phyloP scores from a whole-genome alignment of 2,329 filamentous ascomycete genomes.

The Ceratocystis smalleyi region DNA sequence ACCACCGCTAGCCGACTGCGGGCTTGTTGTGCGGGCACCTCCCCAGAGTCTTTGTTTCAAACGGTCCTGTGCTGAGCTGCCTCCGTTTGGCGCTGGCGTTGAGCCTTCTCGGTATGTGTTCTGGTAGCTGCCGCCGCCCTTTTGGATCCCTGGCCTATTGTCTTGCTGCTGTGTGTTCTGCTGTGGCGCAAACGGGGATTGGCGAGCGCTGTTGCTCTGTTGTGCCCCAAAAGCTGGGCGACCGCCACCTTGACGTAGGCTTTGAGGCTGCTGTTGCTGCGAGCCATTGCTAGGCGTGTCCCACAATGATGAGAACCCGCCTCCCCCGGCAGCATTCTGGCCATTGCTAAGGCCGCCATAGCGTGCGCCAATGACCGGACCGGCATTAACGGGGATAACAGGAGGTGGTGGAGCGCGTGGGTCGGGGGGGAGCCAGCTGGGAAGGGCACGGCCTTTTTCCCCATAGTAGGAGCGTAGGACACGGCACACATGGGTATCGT shows the following conservation, averaged over 20 bases:
- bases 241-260: conserved; percentile 24
- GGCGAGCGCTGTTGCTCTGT: conserved; percentile 20
- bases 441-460: conserved; percentile 69
- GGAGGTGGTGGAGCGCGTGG: conserved; percentile 50
- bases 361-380: conserved; percentile 36
- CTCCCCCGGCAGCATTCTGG: conserved; percentile 21
- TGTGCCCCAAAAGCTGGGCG: conserved; percentile 19
- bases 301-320: conserved; percentile 42
- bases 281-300: conserved; percentile 29
- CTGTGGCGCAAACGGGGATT: conserved; percentile 20
- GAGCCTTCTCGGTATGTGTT: conserved; percentile 7
- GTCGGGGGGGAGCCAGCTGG: conserved; percentile 76
- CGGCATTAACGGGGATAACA: conserved; percentile 37
- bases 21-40: conserved; percentile 41
- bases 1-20: conserved; percentile 25
- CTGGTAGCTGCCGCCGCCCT: not conserved
- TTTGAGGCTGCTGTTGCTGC: conserved; percentile 25
- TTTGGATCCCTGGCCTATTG: conserved; percentile 15
- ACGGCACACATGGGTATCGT: conserved; percentile 89
- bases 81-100: conserved; percentile 38
- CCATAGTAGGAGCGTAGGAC: conserved; percentile 85
- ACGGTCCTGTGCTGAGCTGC: conserved; percentile 57
- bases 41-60: conserved; percentile 67
- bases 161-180: conserved; percentile 10
- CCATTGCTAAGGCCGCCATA: conserved; percentile 34